Evolutionary conservation across 164 flowering plant species (phyloP).

Genomic region (Saururus chinensis): DNA sequence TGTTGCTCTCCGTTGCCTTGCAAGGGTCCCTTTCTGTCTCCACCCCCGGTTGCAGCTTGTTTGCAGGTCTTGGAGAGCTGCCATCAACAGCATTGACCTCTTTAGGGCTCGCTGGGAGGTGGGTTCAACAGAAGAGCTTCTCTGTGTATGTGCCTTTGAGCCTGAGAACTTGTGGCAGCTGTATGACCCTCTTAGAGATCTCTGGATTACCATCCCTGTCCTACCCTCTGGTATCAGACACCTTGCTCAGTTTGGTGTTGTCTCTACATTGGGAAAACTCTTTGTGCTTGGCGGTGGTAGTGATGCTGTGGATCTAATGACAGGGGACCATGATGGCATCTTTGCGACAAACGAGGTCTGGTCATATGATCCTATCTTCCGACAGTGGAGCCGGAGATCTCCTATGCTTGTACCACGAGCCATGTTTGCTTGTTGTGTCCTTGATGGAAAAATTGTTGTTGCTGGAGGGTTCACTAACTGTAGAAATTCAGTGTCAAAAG

Average conservation of each 20-base stretch:
- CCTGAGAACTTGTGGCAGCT: conserved; percentile 92
- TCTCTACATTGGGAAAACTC: conserved; percentile 62
- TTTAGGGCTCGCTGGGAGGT: conserved; percentile 65
- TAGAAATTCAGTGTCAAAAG: conserved; percentile 67
- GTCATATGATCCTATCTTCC: conserved; percentile 66
- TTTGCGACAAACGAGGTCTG: conserved; percentile 92
- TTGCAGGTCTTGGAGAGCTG: conserved; percentile 77
- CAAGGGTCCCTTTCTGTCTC: conserved; percentile 69
- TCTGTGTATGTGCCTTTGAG: conserved; percentile 73
- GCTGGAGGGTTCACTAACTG: conserved; percentile 92
- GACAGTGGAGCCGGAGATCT: conserved; percentile 55
- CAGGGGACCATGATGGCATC: conserved; percentile 90
- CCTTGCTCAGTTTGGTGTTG: conserved; percentile 78
- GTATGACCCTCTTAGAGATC: conserved; percentile 69
- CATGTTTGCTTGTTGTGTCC: conserved; percentile 88
- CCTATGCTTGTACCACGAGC: conserved; percentile 83
- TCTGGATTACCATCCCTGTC: conserved; percentile 78
- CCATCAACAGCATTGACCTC: conserved; percentile 56
- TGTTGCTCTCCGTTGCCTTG: conserved; percentile 82
- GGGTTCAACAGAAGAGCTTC: conserved; percentile 57
- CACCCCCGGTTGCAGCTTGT: conserved; percentile 71
- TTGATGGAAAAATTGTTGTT: conserved; percentile 76
- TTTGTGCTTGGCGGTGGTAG: conserved; percentile 94
- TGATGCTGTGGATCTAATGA: conserved; percentile 81
- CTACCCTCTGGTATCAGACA: conserved; percentile 74